Base-by-base conservation (phyloP, 2,329 filamentous ascomycete genomes). In the Stachybotrys elegans region DNA sequence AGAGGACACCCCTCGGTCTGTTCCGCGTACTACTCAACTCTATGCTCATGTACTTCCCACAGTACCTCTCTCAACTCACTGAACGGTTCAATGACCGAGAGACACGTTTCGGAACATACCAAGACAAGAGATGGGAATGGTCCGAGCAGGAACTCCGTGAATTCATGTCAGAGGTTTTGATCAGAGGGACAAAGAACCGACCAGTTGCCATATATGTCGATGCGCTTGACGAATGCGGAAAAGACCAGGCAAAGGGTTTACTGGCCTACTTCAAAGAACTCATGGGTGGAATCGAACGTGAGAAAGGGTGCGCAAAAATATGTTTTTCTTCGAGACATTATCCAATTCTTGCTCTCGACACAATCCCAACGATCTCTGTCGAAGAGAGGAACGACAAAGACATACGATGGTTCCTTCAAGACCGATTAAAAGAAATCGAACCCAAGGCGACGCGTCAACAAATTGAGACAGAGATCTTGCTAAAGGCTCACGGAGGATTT, bases 271-370 rank as follows among this genome's bases (percentile, higher is more conserved):
- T 44, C 19, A 32, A 44, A 16, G n/a, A 32, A 16, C 34, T 44
- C 14, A 44, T 44, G 23, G 19, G 22, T 12, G 25, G 21, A 9
- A n/a, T 40, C n/a, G 23, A 44, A 22, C n/a, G 35, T 5, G 9
- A 40, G 19, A 17, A 23, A 16, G 36, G 21, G 9, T 9, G 11
- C 14, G 42, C 32, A 2, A 44, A 34, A 25, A 44, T 44, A 16
- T 44, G 42, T 35, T 22, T 44, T 22, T 44, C 42, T 39, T 44
- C 42, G 5, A 12, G 42, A 40, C 36, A 44, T 23, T 44, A 44
- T 40, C 42, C 42, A 40, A 44, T 44, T n/a, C 42, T 44, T 22
- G 25, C 34, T 12, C 17, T 31, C 17, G 20, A 40, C 23, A 40
- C 34, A 11, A 44, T 44, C 17, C 35, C 42, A 32, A 17, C 35